Evolutionary conservation across 306 rosid genomes (phyloP).

Genomic region (Vigna mungo): DNA sequence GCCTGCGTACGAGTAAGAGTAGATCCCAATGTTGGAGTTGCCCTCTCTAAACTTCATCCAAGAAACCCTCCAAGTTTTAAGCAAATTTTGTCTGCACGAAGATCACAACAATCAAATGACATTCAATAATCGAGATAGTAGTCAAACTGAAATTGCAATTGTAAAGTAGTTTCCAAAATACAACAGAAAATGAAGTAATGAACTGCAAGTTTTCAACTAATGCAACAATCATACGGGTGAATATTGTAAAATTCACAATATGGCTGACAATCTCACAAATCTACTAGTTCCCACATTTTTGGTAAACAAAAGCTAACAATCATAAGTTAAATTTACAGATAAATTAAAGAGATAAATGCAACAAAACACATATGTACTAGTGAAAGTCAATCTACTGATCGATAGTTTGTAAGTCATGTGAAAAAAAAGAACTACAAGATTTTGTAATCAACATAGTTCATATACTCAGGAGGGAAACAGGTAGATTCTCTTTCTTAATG

Average conservation of each 20-base stretch:
- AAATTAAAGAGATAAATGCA: slow-evolving; percentile 2
- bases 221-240: neutral
- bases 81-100: no score
- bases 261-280: no score
- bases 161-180: no score
- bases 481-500: slow-evolving; percentile 29
- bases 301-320: neutral
- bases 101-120: no score
- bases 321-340: neutral
- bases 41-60: no score
- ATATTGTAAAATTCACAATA: neutral
- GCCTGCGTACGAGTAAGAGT: slow-evolving; percentile 50
- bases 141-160: no score
- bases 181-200: neutral
- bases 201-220: neutral
- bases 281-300: slow-evolving; percentile 14
- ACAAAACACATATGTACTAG: neutral
- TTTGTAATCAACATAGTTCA: slow-evolving; percentile 18
- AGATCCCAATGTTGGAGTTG: slow-evolving; percentile 41
- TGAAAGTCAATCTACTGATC: slow-evolving; percentile 13
- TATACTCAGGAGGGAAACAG: slow-evolving; percentile 4
- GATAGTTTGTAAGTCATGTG: slow-evolving; percentile 25
- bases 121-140: neutral
- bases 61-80: slow-evolving; percentile 47
- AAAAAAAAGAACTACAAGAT: slow-evolving; percentile 4